Percentiles rank a stretch among this genome's conserved stretches.
phyloP scores from a whole-genome alignment of 1,139 yeast species.

The Nakaseomyces bracarensis region DNA sequence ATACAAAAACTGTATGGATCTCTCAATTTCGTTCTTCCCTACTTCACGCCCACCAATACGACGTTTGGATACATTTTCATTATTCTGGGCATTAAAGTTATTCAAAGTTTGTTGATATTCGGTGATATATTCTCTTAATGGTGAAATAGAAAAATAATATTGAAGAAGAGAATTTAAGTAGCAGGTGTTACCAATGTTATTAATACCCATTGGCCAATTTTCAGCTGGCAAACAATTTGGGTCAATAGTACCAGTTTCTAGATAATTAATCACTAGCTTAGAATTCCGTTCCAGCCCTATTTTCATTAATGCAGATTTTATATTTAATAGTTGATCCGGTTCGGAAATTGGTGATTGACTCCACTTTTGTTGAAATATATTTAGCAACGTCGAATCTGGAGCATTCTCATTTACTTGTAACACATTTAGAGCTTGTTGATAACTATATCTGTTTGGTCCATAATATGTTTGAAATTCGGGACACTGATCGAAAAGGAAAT shows the following conservation, averaged over 20 bases:
- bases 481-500: conserved; percentile 29
- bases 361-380: conserved; percentile 45
- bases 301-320: conserved; percentile 44
- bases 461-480: conserved; percentile 27
- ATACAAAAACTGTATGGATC: conserved; percentile 75
- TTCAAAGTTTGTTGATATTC: conserved; percentile 35
- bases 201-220: conserved; percentile 83
- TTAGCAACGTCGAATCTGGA: conserved; percentile 48
- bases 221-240: conserved; percentile 52
- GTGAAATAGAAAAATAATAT: conserved; percentile 78
- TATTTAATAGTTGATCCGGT: conserved; percentile 38
- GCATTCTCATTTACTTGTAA: conserved; percentile 42
- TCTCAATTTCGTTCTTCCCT: conserved; percentile 58
- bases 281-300: conserved; percentile 45
- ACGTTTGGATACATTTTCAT: conserved; percentile 35
- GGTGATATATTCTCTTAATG: conserved; percentile 62
- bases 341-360: conserved; percentile 29
- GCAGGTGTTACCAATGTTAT: conserved; percentile 93
- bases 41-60: conserved; percentile 84
- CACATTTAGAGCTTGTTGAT: conserved; percentile 36
- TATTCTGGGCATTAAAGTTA: conserved; percentile 22
- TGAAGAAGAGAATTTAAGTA: conserved; percentile 84
- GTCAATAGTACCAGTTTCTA: conserved; percentile 53
- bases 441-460: conserved; percentile 23
- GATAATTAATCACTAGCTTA: conserved; percentile 44